Conservation (phyloP, 192 early-diverging fungal genomes). For the Entomortierella beljakovae region DNA sequence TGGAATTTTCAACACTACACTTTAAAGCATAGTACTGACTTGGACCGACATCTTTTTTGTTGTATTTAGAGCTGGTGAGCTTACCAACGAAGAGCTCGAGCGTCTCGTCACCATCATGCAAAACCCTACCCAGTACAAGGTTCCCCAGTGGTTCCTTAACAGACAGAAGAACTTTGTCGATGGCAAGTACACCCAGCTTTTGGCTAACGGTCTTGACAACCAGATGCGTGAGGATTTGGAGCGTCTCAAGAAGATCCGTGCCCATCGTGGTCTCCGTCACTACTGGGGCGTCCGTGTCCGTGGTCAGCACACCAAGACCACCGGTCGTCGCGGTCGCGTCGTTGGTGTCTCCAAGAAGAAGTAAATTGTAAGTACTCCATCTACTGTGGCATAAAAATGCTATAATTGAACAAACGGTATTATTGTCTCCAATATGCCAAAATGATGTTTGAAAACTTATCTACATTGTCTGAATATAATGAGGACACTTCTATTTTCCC, state of each 20-base stretch:
- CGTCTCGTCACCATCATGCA: conserved; percentile 98
- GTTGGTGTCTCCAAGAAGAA: conserved; percentile 99
- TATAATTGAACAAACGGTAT: conserved; percentile 70
- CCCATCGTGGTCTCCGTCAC: conserved; percentile 99
- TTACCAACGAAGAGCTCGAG: conserved; percentile 97
- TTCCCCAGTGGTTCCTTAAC: conserved; percentile 99
- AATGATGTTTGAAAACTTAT: conserved; percentile 68
- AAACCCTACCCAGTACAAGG: conserved; percentile 99
- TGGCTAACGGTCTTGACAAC: conserved; percentile 96
- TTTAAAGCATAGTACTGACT: neutral
- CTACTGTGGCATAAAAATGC: no score
- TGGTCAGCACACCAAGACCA: conserved; percentile 99
- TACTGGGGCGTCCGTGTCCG: conserved; percentile 98
- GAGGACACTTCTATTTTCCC: conserved; percentile 58
- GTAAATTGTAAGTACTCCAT: conserved; percentile 75
- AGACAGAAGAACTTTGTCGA: conserved; percentile 98
- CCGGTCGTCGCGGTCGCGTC: conserved; percentile 94
- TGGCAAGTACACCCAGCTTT: conserved; percentile 94
- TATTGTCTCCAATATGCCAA: conserved; percentile 87
- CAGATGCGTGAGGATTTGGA: conserved; percentile 99
- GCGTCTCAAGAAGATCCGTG: conserved; percentile 99
- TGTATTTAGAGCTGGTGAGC: conserved; percentile 89
- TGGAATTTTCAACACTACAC: neutral
- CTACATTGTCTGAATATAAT: conserved; percentile 69
- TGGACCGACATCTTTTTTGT: neutral